A percentile compares a stretch with the other conserved stretches of the same genome.
These are phyloP conservation scores for Trypanosoma caninum DNA, from an alignment of 208 protist species.

Conservation along the genomic window DNA sequence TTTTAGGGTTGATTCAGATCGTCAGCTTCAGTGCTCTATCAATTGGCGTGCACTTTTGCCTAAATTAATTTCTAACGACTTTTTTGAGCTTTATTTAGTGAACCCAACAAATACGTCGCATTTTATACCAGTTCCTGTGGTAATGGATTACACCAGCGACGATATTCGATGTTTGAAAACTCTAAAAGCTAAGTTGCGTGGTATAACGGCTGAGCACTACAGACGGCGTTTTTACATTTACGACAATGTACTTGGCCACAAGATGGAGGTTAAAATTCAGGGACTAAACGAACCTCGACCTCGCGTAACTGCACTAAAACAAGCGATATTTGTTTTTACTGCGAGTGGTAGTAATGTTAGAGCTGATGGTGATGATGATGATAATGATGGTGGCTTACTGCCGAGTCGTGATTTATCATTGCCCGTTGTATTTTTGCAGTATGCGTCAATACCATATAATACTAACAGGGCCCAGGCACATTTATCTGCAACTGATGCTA, in stretches of 20 bases:
- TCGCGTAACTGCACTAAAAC: conserved; percentile 27
- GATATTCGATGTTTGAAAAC: too few relatives aligned
- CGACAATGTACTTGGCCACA: conserved; percentile 51
- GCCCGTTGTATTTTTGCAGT: conserved; percentile 57
- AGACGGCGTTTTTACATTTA: conserved; percentile 67
- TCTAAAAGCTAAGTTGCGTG: too few relatives aligned
- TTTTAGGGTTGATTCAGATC: conserved; percentile 45
- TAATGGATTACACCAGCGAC: conserved; percentile 51
- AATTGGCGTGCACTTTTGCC: conserved; percentile 39
- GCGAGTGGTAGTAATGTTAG: conserved; percentile 18
- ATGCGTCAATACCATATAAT: conserved; percentile 38
- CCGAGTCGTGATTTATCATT: too few relatives aligned
- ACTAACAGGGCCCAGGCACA: not conserved
- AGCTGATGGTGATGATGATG: too few relatives aligned
- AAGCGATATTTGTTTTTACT: conserved; percentile 31
- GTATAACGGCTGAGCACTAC: conserved; percentile 18
- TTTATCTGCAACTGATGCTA: too few relatives aligned
- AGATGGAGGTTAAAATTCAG: not conserved
- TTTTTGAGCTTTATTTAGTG: conserved; percentile 74
- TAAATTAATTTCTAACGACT: conserved; percentile 28
- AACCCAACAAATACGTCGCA: conserved; percentile 46
- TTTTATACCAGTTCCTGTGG: conserved; percentile 60
- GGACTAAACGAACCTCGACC: not conserved
- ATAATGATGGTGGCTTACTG: too few relatives aligned
- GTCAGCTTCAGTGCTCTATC: conserved; percentile 29